Base-by-base conservation (phyloP, 345 rosid species). In the Eucalyptus cloeziana region DNA sequence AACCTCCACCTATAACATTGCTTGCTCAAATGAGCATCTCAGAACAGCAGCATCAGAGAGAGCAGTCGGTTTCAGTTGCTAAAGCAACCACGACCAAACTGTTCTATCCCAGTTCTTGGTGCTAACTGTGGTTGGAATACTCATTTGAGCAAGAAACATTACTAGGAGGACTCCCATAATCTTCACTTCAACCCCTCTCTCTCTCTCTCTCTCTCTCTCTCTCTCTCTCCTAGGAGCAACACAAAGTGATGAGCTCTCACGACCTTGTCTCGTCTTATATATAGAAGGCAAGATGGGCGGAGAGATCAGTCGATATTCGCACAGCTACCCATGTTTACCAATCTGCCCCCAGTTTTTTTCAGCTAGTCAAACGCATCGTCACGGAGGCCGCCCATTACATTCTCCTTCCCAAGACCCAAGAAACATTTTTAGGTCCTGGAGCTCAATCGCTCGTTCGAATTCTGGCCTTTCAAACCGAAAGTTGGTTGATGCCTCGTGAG, bases 11-110 rank as follows among this genome's bases (percentile, higher is more conserved):
- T n/a, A 86, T 88, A 91, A 91, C 85, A 89, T 86, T 91, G 90
- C 92, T 91, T 91, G 92, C 90, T 86, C 91, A 91, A 89, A 91
- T 91, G 92, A 91, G 92, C 90, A 91, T 91, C 92, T 91, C 92
- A 91, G 76, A 45, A 25, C 89, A 44, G 87, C 81, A 80, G 90
- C 51, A 67, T 49, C 81, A 54, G 69, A 76, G 83, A 37, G 85
- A 40, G 47, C 85, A 71, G 25, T 33, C 15, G 45, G 60, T n/a
- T 69, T 67, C 31, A 47, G 60, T 10, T 40, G 89, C 45, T 16
- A 51, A 83, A 27, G 76, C 85, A 22, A 60, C 85, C 13, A 15
- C 64, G 69, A 60, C 58, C 76, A 44, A 43, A 25, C 43, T 44
- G 40, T 30, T 43, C 88, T 71, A 47, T 87, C 54, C 43, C 71